A percentile compares a stretch with the other conserved stretches of the same genome.
phyloP scores from a whole-genome alignment of 805 yeast species.

The Suhomyces pyralidae region DNA sequence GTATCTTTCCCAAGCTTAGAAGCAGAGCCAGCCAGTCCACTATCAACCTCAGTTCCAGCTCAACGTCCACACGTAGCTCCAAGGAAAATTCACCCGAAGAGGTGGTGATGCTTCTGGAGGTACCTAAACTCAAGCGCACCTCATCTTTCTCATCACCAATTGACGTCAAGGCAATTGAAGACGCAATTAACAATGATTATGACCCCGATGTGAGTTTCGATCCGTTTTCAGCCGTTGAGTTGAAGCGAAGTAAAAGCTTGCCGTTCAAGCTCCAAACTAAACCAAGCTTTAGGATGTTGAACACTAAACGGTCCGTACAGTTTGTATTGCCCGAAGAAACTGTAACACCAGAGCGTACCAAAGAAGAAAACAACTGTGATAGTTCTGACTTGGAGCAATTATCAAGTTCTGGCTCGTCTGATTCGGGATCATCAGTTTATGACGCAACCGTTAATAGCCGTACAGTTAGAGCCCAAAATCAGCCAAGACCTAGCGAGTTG shows the following conservation, averaged over 20 bases:
- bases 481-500: neutral
- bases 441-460: neutral
- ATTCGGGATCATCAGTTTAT: neutral
- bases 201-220: slow-evolving; percentile 11
- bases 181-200: neutral
- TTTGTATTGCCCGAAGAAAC: neutral
- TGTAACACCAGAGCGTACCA: neutral
- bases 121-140: slow-evolving; percentile 4
- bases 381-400: neutral
- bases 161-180: neutral
- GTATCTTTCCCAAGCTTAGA: neutral
- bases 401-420: neutral
- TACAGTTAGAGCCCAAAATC: neutral
- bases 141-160: slow-evolving; percentile 3
- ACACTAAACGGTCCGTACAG: slow-evolving; percentile 5
- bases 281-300: neutral
- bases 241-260: slow-evolving; percentile 8
- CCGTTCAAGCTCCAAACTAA: slow-evolving; percentile 1
- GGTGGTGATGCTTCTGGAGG: neutral
- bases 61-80: neutral
- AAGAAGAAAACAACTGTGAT: neutral
- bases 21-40: neutral
- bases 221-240: slow-evolving; percentile 10
- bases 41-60: neutral
- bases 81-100: neutral